Conservation (phyloP, 73 alveolate genomes). For the Diophrys sp. region DNA sequence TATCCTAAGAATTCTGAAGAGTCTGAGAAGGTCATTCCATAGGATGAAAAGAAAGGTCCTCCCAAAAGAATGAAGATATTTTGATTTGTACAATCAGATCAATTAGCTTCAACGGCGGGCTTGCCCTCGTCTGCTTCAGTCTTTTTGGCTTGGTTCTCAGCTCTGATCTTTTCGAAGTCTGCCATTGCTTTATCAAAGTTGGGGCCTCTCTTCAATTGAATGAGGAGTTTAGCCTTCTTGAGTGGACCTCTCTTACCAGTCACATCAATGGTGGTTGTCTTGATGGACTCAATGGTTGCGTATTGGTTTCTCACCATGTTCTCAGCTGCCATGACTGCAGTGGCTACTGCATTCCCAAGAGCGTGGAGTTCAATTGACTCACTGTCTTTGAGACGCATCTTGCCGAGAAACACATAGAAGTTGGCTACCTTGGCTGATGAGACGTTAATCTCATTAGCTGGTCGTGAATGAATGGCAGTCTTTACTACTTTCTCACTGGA, state of each 20-base stretch:
- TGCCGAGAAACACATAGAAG: constrained; percentile 61
- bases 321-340: constrained; percentile 56
- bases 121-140: background rate
- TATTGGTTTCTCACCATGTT: constrained; percentile 46
- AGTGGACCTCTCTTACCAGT: constrained; percentile 11
- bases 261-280: constrained; percentile 13
- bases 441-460: constrained; percentile 38
- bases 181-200: constrained; percentile 17
- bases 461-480: background rate
- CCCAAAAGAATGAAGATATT: too few species aligned
- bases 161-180: constrained; percentile 17
- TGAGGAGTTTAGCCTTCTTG: constrained; percentile 19
- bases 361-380: constrained; percentile 56
- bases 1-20: too few species aligned
- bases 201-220: constrained; percentile 12
- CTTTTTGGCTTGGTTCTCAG: background rate
- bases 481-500: background rate
- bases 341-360: constrained; percentile 61
- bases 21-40: too few species aligned
- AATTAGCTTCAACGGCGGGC: background rate
- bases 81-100: too few species aligned
- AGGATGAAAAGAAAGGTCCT: too few species aligned
- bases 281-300: constrained; percentile 15
- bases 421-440: constrained; percentile 48
- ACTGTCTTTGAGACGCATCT: constrained; percentile 42